These are phyloP conservation scores for Xylaria polymorpha DNA, from an alignment of 2,329 filamentous ascomycete species.

Conservation along the genomic window DNA sequence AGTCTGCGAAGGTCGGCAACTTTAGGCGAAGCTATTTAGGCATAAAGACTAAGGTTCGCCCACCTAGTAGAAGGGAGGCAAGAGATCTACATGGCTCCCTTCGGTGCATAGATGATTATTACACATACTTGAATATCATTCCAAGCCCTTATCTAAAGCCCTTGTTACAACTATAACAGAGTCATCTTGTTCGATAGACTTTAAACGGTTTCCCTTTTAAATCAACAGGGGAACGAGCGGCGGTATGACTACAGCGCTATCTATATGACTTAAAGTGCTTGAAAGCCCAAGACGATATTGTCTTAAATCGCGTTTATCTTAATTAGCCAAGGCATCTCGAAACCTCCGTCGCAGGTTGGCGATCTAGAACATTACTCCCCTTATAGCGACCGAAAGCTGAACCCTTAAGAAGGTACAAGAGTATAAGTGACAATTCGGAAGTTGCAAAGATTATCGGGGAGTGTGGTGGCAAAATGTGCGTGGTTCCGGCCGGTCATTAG, in stretches of 20 bases:
- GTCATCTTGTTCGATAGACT: neutral
- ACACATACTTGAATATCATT: too few relatives aligned
- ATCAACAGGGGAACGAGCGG: neutral
- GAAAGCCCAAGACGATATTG: neutral
- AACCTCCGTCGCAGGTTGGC: constrained; percentile 44
- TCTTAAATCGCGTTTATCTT: neutral
- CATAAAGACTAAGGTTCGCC: too few relatives aligned
- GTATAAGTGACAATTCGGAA: constrained; percentile 44
- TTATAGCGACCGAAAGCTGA: constrained; percentile 41
- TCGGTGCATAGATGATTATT: too few relatives aligned
- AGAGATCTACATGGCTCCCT: too few relatives aligned
- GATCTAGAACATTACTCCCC: constrained; percentile 45
- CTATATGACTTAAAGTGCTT: neutral
- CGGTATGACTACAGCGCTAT: neutral
- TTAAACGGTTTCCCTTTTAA: neutral
- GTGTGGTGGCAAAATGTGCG: constrained; percentile 37
- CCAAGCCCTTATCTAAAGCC: too few relatives aligned
- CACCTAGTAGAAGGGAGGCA: too few relatives aligned
- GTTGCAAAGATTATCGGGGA: constrained; percentile 45
- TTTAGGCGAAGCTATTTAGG: too few relatives aligned
- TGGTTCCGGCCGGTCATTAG: constrained; percentile 48
- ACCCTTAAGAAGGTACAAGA: constrained; percentile 42
- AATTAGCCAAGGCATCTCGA: constrained; percentile 14
- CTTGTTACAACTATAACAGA: too few relatives aligned
- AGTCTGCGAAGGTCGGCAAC: too few relatives aligned